Evolutionary conservation across 2,329 filamentous ascomycete species (phyloP).

Genomic region (Epichloe coenophiala): DNA sequence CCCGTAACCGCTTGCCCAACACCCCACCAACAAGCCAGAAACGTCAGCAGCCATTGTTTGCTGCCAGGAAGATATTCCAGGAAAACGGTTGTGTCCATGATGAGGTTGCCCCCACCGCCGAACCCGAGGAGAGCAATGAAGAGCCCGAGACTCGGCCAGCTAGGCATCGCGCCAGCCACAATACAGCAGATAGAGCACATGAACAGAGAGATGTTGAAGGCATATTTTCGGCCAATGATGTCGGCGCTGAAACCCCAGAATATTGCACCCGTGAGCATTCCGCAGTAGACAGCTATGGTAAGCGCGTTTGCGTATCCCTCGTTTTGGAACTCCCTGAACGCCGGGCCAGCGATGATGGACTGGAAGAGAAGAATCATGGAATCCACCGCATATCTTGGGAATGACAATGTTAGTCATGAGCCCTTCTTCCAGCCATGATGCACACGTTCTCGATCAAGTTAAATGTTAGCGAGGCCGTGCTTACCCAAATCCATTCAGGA

Average conservation of each 20-base stretch:
- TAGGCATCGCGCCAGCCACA: conserved; percentile 52
- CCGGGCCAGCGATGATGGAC: conserved; percentile 45
- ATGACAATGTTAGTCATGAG: background rate
- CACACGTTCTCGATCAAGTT: background rate
- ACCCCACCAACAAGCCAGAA: conserved; percentile 36
- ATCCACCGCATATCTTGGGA: conserved; percentile 31
- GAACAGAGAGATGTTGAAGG: conserved; percentile 55
- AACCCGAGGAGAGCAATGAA: conserved; percentile 52
- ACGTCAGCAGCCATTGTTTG: conserved; percentile 33
- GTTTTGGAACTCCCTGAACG: conserved; percentile 45
- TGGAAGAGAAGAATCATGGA: conserved; percentile 40
- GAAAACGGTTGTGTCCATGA: conserved; percentile 38
- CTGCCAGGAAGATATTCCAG: conserved; percentile 34
- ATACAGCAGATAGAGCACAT: conserved; percentile 44
- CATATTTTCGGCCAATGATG: conserved; percentile 52
- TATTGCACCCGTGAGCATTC: conserved; percentile 41
- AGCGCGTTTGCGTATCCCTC: conserved; percentile 41
- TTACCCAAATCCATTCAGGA: conserved; percentile 45
- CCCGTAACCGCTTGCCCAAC: conserved; percentile 34
- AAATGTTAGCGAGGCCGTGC: conserved; percentile 1
- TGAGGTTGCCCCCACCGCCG: conserved; percentile 39
- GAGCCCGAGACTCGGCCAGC: conserved; percentile 49
- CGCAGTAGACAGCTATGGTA: conserved; percentile 47
- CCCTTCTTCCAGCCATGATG: background rate
- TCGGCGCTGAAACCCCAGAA: conserved; percentile 59